Evolutionary conservation across 2,329 filamentous ascomycete species (phyloP).

Genomic region (Rhynchosporium graminicola): DNA sequence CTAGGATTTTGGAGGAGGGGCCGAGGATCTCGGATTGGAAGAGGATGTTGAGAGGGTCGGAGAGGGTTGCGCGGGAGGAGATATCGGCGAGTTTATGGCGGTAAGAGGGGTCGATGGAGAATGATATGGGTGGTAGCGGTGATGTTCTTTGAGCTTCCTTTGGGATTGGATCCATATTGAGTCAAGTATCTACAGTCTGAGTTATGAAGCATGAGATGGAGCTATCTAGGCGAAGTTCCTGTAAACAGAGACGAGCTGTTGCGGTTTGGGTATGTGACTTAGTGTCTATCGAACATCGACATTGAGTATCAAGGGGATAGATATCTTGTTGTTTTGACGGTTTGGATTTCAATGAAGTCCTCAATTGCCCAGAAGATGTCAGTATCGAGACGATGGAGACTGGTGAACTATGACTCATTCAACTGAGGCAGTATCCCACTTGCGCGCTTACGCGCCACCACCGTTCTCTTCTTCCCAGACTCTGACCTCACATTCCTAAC

Average conservation of each 20-base stretch:
- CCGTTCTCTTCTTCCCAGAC: too few species aligned
- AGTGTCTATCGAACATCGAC: too few species aligned
- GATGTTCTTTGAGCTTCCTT: not conserved
- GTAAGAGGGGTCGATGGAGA: constrained; percentile 12
- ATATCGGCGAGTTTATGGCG: constrained; percentile 16
- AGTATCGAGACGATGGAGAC: too few species aligned
- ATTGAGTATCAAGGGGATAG: too few species aligned
- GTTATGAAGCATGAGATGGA: not conserved
- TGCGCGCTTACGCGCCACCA: too few species aligned
- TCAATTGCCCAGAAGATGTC: too few species aligned
- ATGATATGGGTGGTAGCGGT: not conserved
- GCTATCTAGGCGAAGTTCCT: not conserved
- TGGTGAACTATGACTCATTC: too few species aligned
- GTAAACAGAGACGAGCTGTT: not conserved
- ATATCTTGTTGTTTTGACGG: too few species aligned
- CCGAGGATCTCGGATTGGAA: constrained; percentile 12
- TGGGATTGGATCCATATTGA: not conserved
- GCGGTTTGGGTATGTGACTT: too few species aligned
- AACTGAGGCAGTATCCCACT: too few species aligned
- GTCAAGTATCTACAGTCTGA: not conserved
- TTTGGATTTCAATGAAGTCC: too few species aligned
- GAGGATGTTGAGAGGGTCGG: constrained; percentile 12
- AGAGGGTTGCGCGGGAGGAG: constrained; percentile 13
- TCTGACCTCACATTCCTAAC: too few species aligned
- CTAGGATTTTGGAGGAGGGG: not conserved